Evolutionary conservation across 163 green algal genomes (phyloP).

Genomic region (Botryococcus braunii): DNA sequence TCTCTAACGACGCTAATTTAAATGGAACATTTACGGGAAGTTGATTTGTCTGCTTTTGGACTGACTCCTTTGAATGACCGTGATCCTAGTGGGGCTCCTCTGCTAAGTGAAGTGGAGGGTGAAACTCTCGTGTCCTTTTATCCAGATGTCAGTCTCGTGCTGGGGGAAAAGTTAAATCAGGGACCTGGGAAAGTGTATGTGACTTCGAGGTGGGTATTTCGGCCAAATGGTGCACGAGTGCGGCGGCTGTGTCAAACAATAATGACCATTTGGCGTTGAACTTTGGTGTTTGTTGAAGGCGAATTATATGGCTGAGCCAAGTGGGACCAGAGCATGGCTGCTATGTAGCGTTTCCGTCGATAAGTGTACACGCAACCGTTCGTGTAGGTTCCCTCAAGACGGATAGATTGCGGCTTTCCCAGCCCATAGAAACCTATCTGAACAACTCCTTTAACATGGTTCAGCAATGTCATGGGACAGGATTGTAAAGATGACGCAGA

Average conservation of each 20-base stretch:
- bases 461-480: no score
- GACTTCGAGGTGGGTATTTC: slow-evolving; percentile 4
- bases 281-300: neutral
- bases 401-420: no score
- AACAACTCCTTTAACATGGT: no score
- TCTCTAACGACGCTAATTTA: no score
- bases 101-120: slow-evolving; percentile 1
- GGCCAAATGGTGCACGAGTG: no score
- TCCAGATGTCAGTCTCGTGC: neutral
- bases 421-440: no score
- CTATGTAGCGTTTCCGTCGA: no score
- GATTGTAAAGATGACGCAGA: no score
- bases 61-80: neutral
- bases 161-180: neutral
- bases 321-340: neutral
- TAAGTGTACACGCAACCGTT: no score
- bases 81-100: neutral
- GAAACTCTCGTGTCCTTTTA: neutral
- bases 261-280: neutral
- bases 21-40: no score
- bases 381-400: no score
- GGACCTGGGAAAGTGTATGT: slow-evolving; percentile 3
- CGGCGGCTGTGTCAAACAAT: no score
- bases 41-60: neutral
- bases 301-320: neutral